Percentiles rank a stretch among this genome's conserved stretches.
Evolutionary conservation across 2,329 filamentous ascomycete genomes (phyloP).

Genomic region (Trichoderma koningii): DNA sequence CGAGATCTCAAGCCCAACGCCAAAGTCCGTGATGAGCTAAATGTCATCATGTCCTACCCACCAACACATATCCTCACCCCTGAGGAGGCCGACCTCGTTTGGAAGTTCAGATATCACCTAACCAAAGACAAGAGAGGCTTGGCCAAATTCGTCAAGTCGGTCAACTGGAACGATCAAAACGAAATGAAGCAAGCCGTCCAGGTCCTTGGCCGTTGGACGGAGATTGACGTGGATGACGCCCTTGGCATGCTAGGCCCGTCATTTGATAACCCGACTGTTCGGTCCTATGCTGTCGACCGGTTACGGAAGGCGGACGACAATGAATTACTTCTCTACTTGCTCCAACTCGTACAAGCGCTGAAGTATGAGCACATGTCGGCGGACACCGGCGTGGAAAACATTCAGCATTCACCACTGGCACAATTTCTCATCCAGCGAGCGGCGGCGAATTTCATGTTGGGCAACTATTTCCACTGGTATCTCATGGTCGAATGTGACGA

Average conservation of each 20-base stretch:
- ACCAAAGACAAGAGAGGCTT: slow-evolving; percentile 88
- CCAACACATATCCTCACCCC: slow-evolving; percentile 85
- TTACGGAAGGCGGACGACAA: slow-evolving; percentile 90
- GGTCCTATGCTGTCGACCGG: slow-evolving; percentile 90
- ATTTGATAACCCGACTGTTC: slow-evolving; percentile 84
- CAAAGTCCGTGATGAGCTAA: slow-evolving; percentile 91
- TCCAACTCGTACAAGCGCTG: slow-evolving; percentile 92
- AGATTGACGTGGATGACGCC: slow-evolving; percentile 95
- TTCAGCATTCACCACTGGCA: slow-evolving; percentile 80
- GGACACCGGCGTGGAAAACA: slow-evolving; percentile 56
- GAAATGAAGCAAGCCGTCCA: slow-evolving; percentile 90
- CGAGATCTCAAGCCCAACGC: slow-evolving; percentile 95
- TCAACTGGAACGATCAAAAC: slow-evolving; percentile 84
- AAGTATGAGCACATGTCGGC: slow-evolving; percentile 83
- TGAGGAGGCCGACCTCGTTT: slow-evolving; percentile 93
- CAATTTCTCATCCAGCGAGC: slow-evolving; percentile 87
- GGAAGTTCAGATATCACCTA: slow-evolving; percentile 95
- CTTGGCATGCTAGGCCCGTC: slow-evolving; percentile 90
- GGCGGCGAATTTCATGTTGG: slow-evolving; percentile 82
- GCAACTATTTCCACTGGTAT: slow-evolving; percentile 98
- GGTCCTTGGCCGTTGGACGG: slow-evolving; percentile 88
- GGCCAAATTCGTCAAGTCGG: slow-evolving; percentile 97
- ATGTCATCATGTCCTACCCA: slow-evolving; percentile 86
- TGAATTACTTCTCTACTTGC: slow-evolving; percentile 84
- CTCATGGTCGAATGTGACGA: slow-evolving; percentile 97